These are phyloP conservation scores for Alternaria atra DNA, from an alignment of 2,329 filamentous ascomycete species.

Conservation along the genomic window DNA sequence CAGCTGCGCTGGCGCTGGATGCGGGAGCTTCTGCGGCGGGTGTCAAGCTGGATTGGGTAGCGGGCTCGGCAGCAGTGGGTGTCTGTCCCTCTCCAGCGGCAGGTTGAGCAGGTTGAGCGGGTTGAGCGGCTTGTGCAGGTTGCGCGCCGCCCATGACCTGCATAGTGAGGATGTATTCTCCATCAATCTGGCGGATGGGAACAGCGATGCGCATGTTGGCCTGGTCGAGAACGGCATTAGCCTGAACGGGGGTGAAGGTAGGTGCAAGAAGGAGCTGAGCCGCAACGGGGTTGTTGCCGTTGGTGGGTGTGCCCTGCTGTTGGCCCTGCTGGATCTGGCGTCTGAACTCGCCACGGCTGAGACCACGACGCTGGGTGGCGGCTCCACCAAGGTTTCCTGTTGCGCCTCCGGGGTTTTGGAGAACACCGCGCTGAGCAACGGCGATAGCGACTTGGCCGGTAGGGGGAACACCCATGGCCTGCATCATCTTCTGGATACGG, in stretches of 20 bases:
- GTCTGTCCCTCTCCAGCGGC: constrained; percentile 13
- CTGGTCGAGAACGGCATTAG: constrained; percentile 46
- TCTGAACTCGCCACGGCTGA: constrained; percentile 36
- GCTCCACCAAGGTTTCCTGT: constrained; percentile 40
- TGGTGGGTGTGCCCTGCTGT: constrained; percentile 36
- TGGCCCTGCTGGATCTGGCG: constrained; percentile 34
- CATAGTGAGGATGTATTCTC: constrained; percentile 50
- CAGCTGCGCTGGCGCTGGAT: constrained; percentile 2
- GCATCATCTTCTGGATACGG: constrained; percentile 49
- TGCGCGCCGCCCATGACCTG: constrained; percentile 31
- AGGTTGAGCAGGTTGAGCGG: neutral
- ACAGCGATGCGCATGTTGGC: constrained; percentile 49
- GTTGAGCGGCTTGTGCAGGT: constrained; percentile 11
- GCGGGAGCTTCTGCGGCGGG: constrained; percentile 1
- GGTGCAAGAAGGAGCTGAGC: constrained; percentile 45
- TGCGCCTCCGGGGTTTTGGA: constrained; percentile 49
- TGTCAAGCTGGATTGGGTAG: neutral
- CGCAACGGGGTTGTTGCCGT: constrained; percentile 46
- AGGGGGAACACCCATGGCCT: constrained; percentile 41
- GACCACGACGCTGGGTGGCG: constrained; percentile 30
- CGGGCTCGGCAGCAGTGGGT: constrained; percentile 7
- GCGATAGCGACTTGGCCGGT: constrained; percentile 45
- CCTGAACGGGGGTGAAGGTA: constrained; percentile 49
- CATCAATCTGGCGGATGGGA: constrained; percentile 47
- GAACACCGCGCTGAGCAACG: constrained; percentile 49